Conservation (phyloP, 306 rosid genomes). For the Sphenostylis stenocarpa region DNA sequence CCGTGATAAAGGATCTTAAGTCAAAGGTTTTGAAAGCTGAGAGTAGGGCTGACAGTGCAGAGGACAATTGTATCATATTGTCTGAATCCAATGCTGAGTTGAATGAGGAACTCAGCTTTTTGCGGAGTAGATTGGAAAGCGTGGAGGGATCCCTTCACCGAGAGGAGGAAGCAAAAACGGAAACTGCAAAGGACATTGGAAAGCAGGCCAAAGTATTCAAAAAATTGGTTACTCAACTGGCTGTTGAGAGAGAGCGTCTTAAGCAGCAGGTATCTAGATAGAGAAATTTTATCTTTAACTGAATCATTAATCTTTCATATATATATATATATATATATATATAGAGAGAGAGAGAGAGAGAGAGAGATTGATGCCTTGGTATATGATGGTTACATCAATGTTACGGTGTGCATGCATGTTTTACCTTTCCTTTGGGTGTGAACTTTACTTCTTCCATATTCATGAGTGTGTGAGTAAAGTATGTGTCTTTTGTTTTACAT, state of each 20-base stretch:
- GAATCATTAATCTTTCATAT: constrained; percentile 1
- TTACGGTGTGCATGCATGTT: not conserved
- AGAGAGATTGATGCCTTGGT: not conserved
- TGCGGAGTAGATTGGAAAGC: constrained; percentile 52
- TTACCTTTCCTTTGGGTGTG: not conserved
- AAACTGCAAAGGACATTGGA: constrained; percentile 60
- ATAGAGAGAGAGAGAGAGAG: not conserved
- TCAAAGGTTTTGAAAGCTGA: constrained; percentile 64
- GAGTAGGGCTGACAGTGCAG: constrained; percentile 60
- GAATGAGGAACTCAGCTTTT: constrained; percentile 57
- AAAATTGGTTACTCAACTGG: constrained; percentile 58
- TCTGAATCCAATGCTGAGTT: constrained; percentile 71
- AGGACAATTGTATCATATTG: constrained; percentile 61
- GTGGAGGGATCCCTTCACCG: constrained; percentile 62
- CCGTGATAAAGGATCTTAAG: constrained; percentile 64
- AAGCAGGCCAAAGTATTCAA: constrained; percentile 52
- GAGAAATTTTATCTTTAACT: constrained; percentile 11
- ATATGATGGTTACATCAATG: constrained; percentile 19
- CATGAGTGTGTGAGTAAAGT: too few relatives aligned
- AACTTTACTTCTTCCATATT: not conserved
- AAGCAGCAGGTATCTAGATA: constrained; percentile 57
- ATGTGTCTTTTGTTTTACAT: too few relatives aligned
- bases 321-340: too few relatives aligned
- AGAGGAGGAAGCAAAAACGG: constrained; percentile 57
- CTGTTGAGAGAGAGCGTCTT: constrained; percentile 83